phyloP scores from a whole-genome alignment of 2,329 filamentous ascomycete genomes.

The Trichoderma simmonsii region DNA sequence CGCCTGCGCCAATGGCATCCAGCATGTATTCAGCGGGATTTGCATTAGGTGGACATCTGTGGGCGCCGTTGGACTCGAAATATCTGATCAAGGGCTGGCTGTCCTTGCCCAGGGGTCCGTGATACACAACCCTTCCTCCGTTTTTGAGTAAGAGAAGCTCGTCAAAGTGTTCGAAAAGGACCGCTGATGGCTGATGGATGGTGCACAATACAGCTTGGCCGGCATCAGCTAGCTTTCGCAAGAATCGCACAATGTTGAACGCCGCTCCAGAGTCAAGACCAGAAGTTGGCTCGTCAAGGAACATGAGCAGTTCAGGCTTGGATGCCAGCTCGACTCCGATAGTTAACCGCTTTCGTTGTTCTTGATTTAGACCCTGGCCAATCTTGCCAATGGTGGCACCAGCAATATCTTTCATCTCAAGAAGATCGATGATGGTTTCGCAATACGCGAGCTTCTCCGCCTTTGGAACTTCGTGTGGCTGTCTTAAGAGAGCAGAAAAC shows the following conservation, averaged over 20 bases:
- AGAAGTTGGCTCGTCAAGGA: conserved; percentile 61
- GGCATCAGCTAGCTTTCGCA: conserved; percentile 58
- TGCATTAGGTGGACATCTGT: conserved; percentile 44
- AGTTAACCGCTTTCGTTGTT: conserved; percentile 56
- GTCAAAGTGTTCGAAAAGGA: conserved; percentile 57
- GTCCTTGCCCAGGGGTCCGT: conserved; percentile 52
- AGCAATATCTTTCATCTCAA: conserved; percentile 66
- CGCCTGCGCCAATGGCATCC: conserved; percentile 59
- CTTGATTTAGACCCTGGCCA: conserved; percentile 58
- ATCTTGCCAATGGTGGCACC: conserved; percentile 60
- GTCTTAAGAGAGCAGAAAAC: conserved; percentile 64
- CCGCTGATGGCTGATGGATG: conserved; percentile 57
- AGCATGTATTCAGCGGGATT: conserved; percentile 57
- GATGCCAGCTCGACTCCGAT: conserved; percentile 56
- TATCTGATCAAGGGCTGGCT: conserved; percentile 48
- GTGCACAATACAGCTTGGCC: conserved; percentile 60
- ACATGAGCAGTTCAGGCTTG: conserved; percentile 59
- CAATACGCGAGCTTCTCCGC: conserved; percentile 66
- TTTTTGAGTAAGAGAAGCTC: conserved; percentile 51
- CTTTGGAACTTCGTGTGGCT: conserved; percentile 53
- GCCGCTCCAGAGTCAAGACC: conserved; percentile 57
- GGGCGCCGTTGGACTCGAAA: conserved; percentile 49
- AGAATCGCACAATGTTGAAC: conserved; percentile 60
- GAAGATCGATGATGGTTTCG: conserved; percentile 64
- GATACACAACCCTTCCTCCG: conserved; percentile 53